Evolutionary conservation across 2,329 filamentous ascomycete genomes (phyloP), one percentile per base, ranked within the genome.

Genomic region (Sporothrix pallida): DNA sequence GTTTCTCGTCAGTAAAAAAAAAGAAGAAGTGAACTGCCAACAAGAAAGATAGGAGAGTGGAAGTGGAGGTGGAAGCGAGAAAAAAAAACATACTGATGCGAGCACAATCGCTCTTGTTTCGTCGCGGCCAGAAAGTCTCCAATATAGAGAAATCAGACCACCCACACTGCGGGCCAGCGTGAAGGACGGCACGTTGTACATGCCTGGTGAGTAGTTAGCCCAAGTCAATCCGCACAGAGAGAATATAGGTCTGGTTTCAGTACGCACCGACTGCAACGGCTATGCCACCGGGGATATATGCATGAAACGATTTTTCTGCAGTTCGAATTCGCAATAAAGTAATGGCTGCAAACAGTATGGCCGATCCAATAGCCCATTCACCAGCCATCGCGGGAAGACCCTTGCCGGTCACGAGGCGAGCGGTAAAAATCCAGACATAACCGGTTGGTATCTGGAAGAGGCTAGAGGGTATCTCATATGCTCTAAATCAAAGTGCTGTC

Each of bases 371-470:
- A 0, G 95, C 93, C 84, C 92, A 97, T 78, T 95, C 90, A 79
- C 89, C 90, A 0, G 94, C 95, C 90, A 94, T 94, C 0, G 89
- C 86, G 0, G 96, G 96, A 58, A 99, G 81, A 0, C 96, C 96
- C 76, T 96, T 88, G 1, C 96, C 96, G 0, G 95, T 98, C 10
- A 99, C 95, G 2, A 99, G 86, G 17, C 96, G 87, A 1, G 96
- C 95, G 0, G 96, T 99, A 81, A 98, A 98, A 71, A 99, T 93
- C 96, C 96, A 99, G 5, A 99, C 95, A 80, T 95, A 98, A 0
- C 91, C 95, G 0, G 96, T 98, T 0, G 96, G 96, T 0, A 97
- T 94, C 79, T 97, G 92, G 81, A 99, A 98, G 71, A 98, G 85
- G 10, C 93, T 91, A 0, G 95, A 93, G 0, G 96, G 96, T 6